Conservation (phyloP, 1,284 basidiomycete genomes). For the Malassezia furfur region DNA sequence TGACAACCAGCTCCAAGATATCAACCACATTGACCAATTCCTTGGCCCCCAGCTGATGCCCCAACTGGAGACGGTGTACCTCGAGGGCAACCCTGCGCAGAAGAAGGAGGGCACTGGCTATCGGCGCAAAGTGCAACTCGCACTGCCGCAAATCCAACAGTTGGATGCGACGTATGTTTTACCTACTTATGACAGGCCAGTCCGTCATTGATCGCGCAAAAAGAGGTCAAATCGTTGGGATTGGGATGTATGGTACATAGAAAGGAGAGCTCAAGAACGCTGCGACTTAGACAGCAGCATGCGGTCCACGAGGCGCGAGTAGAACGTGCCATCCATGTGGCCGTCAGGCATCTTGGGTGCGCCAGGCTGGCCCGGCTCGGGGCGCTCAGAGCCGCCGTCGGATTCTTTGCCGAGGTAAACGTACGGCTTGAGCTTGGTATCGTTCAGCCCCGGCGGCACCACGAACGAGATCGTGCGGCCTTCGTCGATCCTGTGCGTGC, state of each 20-base stretch:
- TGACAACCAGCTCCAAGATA: constrained; percentile 67
- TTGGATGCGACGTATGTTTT: constrained; percentile 80
- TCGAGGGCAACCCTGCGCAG: constrained; percentile 90
- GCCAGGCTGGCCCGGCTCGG: constrained; percentile 29
- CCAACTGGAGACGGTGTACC: constrained; percentile 76
- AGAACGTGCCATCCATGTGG: constrained; percentile 37
- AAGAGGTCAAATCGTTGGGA: not conserved
- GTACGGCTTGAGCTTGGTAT: constrained; percentile 38
- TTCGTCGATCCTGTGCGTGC: constrained; percentile 38
- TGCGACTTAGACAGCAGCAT: constrained; percentile 22
- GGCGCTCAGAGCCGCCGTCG: constrained; percentile 29
- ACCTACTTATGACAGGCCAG: not conserved
- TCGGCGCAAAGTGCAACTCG: constrained; percentile 77
- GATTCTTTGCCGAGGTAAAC: constrained; percentile 27
- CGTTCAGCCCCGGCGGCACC: constrained; percentile 41
- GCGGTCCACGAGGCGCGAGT: constrained; percentile 30
- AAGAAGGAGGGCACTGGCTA: constrained; percentile 67
- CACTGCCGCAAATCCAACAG: constrained; percentile 78
- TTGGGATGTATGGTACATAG: constrained; percentile 5
- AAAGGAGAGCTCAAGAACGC: constrained; percentile 1
- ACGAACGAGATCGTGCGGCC: constrained; percentile 32
- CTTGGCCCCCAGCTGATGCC: constrained; percentile 57
- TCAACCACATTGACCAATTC: constrained; percentile 63
- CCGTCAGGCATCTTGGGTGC: constrained; percentile 33
- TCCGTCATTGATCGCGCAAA: not conserved